phyloP scores from a whole-genome alignment of 345 rosid species.

The Hypericum perforatum region DNA sequence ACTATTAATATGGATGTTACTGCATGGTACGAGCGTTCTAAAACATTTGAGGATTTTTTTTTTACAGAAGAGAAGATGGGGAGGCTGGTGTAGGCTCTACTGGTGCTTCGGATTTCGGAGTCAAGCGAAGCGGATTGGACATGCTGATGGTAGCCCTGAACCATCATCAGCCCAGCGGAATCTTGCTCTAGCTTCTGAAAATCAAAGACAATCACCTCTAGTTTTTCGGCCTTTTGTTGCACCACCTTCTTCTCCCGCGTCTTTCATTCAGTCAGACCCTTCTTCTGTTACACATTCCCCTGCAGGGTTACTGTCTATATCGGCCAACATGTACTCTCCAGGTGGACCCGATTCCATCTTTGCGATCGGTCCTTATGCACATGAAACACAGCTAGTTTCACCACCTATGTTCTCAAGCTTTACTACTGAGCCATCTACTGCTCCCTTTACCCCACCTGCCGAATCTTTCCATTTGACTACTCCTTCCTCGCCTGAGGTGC shows the following conservation, averaged over 20 bases:
- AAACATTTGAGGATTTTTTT: slow-evolving; percentile 11
- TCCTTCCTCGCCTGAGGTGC: slow-evolving; percentile 95
- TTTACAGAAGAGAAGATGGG: slow-evolving; percentile 68
- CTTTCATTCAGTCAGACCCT: slow-evolving; percentile 88
- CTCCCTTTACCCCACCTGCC: slow-evolving; percentile 85
- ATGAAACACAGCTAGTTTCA: slow-evolving; percentile 84
- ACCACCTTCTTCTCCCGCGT: slow-evolving; percentile 96
- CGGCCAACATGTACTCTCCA: slow-evolving; percentile 60
- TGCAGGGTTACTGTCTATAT: slow-evolving; percentile 46
- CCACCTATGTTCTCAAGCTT: slow-evolving; percentile 90
- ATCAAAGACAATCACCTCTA: slow-evolving; percentile 25
- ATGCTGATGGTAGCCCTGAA: slow-evolving; percentile 54
- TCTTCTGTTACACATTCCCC: slow-evolving; percentile 85
- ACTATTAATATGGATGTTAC: background rate
- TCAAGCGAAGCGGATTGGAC: slow-evolving; percentile 57
- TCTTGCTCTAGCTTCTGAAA: slow-evolving; percentile 30
- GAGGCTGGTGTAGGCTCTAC: slow-evolving; percentile 47
- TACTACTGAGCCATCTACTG: slow-evolving; percentile 97
- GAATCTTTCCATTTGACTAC: slow-evolving; percentile 78
- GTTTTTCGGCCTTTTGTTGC: slow-evolving; percentile 63
- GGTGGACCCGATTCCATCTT: slow-evolving; percentile 72
- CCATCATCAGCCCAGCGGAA: slow-evolving; percentile 18
- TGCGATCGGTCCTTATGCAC: slow-evolving; percentile 89
- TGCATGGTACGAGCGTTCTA: background rate
- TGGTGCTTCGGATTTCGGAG: slow-evolving; percentile 71